Base-by-base conservation (phyloP, 495 filamentous ascomycete genomes). In the Diplogelasinospora grovesii region DNA sequence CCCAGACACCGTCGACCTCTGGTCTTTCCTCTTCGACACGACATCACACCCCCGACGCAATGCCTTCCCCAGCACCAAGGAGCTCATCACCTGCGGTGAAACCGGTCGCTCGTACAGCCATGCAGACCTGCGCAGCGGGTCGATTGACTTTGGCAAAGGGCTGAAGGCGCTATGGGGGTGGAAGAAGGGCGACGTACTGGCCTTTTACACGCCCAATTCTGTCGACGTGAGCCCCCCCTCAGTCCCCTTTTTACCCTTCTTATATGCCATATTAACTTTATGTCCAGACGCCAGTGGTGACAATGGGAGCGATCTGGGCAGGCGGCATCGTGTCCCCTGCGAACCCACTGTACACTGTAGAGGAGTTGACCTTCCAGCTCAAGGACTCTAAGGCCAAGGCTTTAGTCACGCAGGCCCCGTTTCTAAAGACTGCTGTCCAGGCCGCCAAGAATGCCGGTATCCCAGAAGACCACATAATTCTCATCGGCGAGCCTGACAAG, bases 351-450 rank as follows among this genome's bases (percentile, higher is more conserved):
- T 96, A 96, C 63, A 93, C 83, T 1, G 75, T 70, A 16, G 80
- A 94, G 5, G 90, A 97, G 57, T 73, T 97, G 10, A 82, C 83
- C 13, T 93, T 85, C 57, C 92, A 96, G 60, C 74, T 97, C 44
- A 78, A 82, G 50, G 83, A 93, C 59, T 81, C 85, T 0, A 73
- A 75, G 1, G 88, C 87, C 22, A 88, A 81, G 52, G 86, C 69
- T 1, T 59, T 97, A 15, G 74, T 82, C 3, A 97, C 92, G 1
- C 83, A 70, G 37, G 51, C 68, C 5, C 59, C 79, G 0, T 67
- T 81, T 37, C 65, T 94, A 1, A 52, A 73, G 5, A 69, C 69
- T 1, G 90, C 81, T 4, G 55, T 55, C 10, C 66, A 78, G 27
- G 92, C 90, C 2, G 85, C 85, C 1, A 65, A 70, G 41, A 69